Conservation (phyloP, 1,284 basidiomycete species). For the Cryptococcus neoformans region DNA sequence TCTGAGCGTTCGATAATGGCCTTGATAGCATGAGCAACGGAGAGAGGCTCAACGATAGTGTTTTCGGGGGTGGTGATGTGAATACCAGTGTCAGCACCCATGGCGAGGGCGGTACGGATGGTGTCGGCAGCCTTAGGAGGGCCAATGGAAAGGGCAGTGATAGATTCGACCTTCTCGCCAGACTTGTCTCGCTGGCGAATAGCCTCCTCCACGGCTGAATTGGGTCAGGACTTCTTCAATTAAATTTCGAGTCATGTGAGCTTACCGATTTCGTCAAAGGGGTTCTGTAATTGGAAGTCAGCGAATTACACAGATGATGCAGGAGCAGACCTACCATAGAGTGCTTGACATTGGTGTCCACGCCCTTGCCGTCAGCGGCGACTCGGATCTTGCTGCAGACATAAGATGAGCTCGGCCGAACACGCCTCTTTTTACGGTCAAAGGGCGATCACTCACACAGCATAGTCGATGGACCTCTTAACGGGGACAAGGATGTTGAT, state of each 20-base stretch:
- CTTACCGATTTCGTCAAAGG: conserved; percentile 93
- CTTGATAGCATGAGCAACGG: conserved; percentile 63
- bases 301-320: background rate
- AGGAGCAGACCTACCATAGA: conserved; percentile 69
- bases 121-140: conserved; percentile 87
- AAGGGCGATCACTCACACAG: conserved; percentile 21
- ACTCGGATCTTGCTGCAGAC: conserved; percentile 88
- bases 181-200: conserved; percentile 79
- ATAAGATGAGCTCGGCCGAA: conserved; percentile 5
- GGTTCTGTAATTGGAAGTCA: conserved; percentile 61
- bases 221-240: background rate
- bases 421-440: background rate
- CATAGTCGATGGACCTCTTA: conserved; percentile 65
- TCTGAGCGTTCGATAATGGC: conserved; percentile 64
- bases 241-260: conserved; percentile 8
- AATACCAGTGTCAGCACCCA: conserved; percentile 93
- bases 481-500: conserved; percentile 89
- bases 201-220: conserved; percentile 91
- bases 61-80: conserved; percentile 89
- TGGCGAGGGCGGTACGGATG: conserved; percentile 91
- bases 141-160: conserved; percentile 90
- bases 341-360: conserved; percentile 94
- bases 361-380: conserved; percentile 83
- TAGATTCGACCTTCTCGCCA: conserved; percentile 71
- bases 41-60: conserved; percentile 57